Evolutionary conservation across 306 rosid species (phyloP).

Genomic region (Vicia villosa): DNA sequence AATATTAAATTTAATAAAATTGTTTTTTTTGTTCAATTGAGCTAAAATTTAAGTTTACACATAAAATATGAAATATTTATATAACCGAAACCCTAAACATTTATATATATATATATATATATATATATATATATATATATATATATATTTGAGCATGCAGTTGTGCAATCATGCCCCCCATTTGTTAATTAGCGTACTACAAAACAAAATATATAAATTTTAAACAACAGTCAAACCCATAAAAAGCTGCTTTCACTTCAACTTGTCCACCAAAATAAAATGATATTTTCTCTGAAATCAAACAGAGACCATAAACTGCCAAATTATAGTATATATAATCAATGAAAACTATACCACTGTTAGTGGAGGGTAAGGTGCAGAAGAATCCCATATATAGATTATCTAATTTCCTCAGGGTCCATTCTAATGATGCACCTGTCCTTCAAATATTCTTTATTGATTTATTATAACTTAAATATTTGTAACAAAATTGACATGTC

Average conservation of each 20-base stretch:
- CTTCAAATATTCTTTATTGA: constrained; percentile 24
- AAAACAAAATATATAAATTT: constrained; percentile 9
- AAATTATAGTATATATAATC: constrained; percentile 4
- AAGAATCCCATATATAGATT: constrained; percentile 23
- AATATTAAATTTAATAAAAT: too few species aligned
- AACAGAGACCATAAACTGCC: constrained; percentile 42
- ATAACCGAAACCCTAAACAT: too few species aligned
- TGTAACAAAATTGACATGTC: not conserved
- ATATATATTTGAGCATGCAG: constrained; percentile 7
- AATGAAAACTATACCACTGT: constrained; percentile 14
- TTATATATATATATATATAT: too few species aligned
- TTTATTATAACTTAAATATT: not conserved
- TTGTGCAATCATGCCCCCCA: constrained; percentile 33
- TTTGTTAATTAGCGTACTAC: constrained; percentile 21
- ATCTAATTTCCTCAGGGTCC: constrained; percentile 36
- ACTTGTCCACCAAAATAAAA: constrained; percentile 29
- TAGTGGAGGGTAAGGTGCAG: constrained; percentile 35
- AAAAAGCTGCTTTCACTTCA: constrained; percentile 32
- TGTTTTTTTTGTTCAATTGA: too few species aligned
- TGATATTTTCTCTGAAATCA: not conserved
- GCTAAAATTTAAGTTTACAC: too few species aligned
- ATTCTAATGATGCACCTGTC: constrained; percentile 32
- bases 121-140: too few species aligned
- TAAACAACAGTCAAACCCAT: constrained; percentile 8
- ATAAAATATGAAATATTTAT: too few species aligned